Base-by-base conservation (phyloP, 169 alveolate genomes). In the Cryptosporidium ubiquitum region DNA sequence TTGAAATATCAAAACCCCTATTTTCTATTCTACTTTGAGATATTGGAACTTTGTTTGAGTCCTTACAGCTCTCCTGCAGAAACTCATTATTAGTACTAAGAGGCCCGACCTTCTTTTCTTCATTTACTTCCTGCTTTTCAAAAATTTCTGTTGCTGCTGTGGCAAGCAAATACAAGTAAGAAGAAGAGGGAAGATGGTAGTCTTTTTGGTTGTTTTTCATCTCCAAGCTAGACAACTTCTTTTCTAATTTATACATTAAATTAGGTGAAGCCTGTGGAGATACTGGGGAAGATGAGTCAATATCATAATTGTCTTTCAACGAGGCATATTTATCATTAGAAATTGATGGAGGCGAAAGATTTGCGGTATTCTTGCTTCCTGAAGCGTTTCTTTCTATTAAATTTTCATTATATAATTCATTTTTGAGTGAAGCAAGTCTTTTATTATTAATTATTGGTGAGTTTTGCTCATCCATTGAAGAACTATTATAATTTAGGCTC, bases 81-180 rank as follows among this genome's bases (percentile, higher is more conserved):
- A 55, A 26, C 1, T 26, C 18, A n/a, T 23, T 55, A 55, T 6
- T 55, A 14, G 12, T 47, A 47, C 18, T n/a, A 68, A 52, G 31
- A 29, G 31, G 29, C 68, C 23, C 84, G 9, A 44, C 57, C 7
- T 35, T 49, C 39, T 42, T 26, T 26, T 42, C 57, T 23, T 70
- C 33, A 70, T 23, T 29, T 9, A 49, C 33, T 44, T 79, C 75
- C 33, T 79, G 70, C 44, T 79, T 47, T 23, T 79, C 89, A 37
- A 79, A 58, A 26, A 79, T 42, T 33, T 79, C 89, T 14, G 75
- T 42, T 37, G 89, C 89, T 5, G 68, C 89, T 26, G 58, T 39
- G 12, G 89, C 89, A 20, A 79, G 75, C 6, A 79, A 23, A 79
- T 79, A 64, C 6, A 79, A 51, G 58, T 52, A 60, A 29, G 58